Conservation (phyloP, 371 early-diverging fungal species). For the Mucor piriformis region DNA sequence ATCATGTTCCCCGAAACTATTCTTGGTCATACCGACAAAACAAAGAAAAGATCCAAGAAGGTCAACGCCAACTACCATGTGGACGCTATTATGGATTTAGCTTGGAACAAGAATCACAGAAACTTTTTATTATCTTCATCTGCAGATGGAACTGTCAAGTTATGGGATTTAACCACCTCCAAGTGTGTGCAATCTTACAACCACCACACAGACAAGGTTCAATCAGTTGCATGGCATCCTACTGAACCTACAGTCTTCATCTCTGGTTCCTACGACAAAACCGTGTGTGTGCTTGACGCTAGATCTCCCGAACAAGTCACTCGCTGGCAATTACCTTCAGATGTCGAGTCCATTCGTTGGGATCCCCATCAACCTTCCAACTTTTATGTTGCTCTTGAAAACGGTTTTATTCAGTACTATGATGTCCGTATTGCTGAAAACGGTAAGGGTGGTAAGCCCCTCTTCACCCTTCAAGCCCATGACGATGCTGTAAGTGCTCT, state of each 20-base stretch:
- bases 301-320: constrained; percentile 72
- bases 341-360: constrained; percentile 92
- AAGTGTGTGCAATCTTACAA: constrained; percentile 75
- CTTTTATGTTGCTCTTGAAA: constrained; percentile 85
- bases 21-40: constrained; percentile 73
- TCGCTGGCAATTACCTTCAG: constrained; percentile 71
- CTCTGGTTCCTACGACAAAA: constrained; percentile 89
- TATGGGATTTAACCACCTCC: constrained; percentile 88
- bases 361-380: constrained; percentile 78
- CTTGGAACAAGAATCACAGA: constrained; percentile 88
- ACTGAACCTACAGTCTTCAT: constrained; percentile 83
- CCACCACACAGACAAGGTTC: constrained; percentile 89
- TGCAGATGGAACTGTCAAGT: constrained; percentile 94
- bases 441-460: constrained; percentile 50
- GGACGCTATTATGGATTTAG: constrained; percentile 90
- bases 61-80: constrained; percentile 81
- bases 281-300: constrained; percentile 85
- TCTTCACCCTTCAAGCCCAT: constrained; percentile 93
- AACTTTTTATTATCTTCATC: constrained; percentile 91
- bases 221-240: constrained; percentile 90
- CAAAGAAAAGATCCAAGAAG: constrained; percentile 64
- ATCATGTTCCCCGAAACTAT: constrained; percentile 89
- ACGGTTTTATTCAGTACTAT: constrained; percentile 86
- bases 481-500: constrained; percentile 86
- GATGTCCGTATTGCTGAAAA: constrained; percentile 73